Base-by-base conservation (phyloP, 2,329 filamentous ascomycete species). In the Cytospora piceae region DNA sequence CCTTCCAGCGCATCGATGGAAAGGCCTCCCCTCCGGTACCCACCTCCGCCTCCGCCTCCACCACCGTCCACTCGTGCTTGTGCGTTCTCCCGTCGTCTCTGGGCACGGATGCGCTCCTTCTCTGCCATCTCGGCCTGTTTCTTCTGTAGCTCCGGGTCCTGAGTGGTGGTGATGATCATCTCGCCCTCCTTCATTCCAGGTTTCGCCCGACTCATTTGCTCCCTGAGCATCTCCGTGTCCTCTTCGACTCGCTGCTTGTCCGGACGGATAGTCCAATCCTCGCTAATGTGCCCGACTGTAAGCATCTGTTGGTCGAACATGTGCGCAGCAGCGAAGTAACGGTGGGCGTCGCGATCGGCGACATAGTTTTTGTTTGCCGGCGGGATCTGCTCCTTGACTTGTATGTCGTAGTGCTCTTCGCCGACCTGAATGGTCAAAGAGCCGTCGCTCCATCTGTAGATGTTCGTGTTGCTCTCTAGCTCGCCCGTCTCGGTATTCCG, bases 361-460 rank as follows among this genome's bases (percentile, higher is more conserved):
- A 87, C 81, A 79, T 91, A 90, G 2, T 84, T 81, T 71, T 87
- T 85, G 71, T 81, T 78, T 15, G 78, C 79, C 1, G 83, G 79
- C 2, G 90, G 89, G 2, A 90, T 90, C 57, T 93, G 85, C 29
- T 82, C 78, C 77, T 92, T 93, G 71, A 85, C 87, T 68, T 87
- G 83, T 55, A 94, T 83, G 72, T 93, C 90, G 79, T 90, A 94
- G 72, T 94, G 91, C 69, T 89, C 87, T 66, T 87, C 87, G 17
- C 90, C 91, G 29, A 94, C 82, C n/a, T 90, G 86, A 29, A 94
- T 80, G 14, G 90, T 93, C 20, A 92, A 80, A 4, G 89, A 92
- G 32, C 91, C 91, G 73, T 94, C 91, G 68, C 88, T 92, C 91
- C 91, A 94, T 70, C 86, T 85, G 73, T 92, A 86, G 34, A 94